A percentile compares a stretch with the other conserved stretches of the same genome.
Evolutionary conservation across 352 stramenopile genomes (phyloP).

Genomic region (Globisporangium orthogonon): DNA sequence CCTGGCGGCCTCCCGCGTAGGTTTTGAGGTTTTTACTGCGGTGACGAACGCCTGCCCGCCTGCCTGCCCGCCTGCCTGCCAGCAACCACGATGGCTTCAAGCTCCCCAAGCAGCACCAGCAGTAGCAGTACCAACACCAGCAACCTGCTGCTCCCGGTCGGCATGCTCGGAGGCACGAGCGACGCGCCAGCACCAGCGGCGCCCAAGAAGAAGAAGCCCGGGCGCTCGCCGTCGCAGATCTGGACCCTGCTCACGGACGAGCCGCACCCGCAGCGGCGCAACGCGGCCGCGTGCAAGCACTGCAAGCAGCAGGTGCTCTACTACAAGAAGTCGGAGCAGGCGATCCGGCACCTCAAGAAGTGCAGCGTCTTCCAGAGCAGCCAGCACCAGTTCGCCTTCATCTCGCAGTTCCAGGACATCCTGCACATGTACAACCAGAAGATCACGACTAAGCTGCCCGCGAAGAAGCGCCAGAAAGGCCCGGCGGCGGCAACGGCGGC

Average conservation of each 20-base stretch:
- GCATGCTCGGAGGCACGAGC: neutral
- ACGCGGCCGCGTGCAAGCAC: constrained; percentile 73
- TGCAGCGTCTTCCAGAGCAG: constrained; percentile 71
- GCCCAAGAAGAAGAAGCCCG: constrained; percentile 74
- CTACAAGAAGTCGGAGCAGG: constrained; percentile 86
- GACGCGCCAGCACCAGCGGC: constrained; percentile 1
- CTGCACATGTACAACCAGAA: constrained; percentile 82
- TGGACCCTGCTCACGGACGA: constrained; percentile 83
- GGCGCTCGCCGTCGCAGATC: constrained; percentile 59
- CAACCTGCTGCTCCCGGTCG: neutral
- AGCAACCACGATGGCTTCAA: no score
- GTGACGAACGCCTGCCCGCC: no score
- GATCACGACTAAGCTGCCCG: constrained; percentile 55
- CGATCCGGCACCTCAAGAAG: constrained; percentile 78
- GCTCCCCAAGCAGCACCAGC: no score
- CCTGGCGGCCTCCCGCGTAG: no score
- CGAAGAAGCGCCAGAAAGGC: constrained; percentile 56
- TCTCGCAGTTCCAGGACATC: constrained; percentile 73
- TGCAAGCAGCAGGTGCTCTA: constrained; percentile 83
- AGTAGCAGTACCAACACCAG: no score
- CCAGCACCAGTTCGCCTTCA: constrained; percentile 80
- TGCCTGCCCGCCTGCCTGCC: no score
- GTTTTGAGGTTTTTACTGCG: no score
- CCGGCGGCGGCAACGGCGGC: constrained; percentile 1
- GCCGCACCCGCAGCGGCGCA: constrained; percentile 67